Base-by-base conservation (phyloP, 176 grass and related monocot genomes). In the Coix lacrymajobi region DNA sequence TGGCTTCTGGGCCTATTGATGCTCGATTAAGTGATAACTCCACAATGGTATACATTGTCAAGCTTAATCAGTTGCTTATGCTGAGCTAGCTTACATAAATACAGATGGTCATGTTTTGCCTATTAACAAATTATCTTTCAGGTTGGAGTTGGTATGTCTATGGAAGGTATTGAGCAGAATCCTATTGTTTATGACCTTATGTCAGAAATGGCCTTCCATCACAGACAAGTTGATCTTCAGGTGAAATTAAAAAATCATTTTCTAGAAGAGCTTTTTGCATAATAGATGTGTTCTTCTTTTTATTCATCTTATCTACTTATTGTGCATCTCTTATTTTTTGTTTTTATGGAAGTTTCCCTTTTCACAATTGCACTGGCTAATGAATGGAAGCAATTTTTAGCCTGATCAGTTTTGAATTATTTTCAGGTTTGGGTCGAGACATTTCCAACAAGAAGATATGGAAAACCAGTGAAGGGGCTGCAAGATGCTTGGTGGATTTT, bases 131-230 rank as follows among this genome's bases (percentile, higher is more conserved):
- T 17, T 85, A 17, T 58, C 39, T 60, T 45, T 74, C 52, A 85
- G 95, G 81, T 98, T 81, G 95, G 95, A 86, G 92, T 98, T 62
- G 92, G 95, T 64, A 94, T 98, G 90, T 98, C 92, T 84, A 98
- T 98, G 95, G 95, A 95, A 94, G 95, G 95, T 83, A 95, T 98
- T 28, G 95, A 98, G 76, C 95, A 98, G 43, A 98, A 98, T 84
- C 92, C 95, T 86, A 90, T 98, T 39, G 95, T 98, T 38, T 98
- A 95, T 60, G 95, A 98, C 72, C 88, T 98, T 67, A 98, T 98
- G 95, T 95, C 95, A 79, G 95, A 98, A 89, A 98, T 98, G 95
- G 76, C 88, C 56, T 98, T 98, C 86, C 88, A 79, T 87, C 77
- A 75, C 25, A 63, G 65, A 86, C 81, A 88, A 87, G 85, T 98